Conservation (phyloP, 352 stramenopile species). For the Thraustochytrium striatum region DNA sequence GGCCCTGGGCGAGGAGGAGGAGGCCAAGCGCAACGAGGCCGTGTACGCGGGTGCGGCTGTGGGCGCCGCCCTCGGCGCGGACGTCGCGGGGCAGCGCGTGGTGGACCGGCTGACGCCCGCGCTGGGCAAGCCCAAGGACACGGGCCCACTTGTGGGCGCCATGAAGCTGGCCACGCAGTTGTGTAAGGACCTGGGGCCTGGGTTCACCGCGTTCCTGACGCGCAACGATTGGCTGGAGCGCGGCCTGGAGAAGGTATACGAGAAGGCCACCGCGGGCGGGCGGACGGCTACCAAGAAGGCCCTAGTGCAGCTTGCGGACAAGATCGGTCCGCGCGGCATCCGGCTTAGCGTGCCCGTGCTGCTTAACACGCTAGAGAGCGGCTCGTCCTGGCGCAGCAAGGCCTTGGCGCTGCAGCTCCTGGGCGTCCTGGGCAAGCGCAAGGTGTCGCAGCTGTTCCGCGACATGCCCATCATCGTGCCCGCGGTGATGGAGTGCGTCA, state of each 20-base stretch:
- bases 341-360: conserved; percentile 97
- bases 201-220: conserved; percentile 11
- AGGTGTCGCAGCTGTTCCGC: conserved; percentile 93
- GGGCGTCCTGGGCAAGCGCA: conserved; percentile 91
- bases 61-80: background rate
- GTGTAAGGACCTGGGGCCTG: conserved; percentile 28
- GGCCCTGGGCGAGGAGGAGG: background rate
- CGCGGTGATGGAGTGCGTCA: conserved; percentile 93
- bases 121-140: conserved; percentile 35
- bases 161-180: background rate
- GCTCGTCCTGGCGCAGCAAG: conserved; percentile 90
- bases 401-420: conserved; percentile 95
- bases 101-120: conserved; percentile 4
- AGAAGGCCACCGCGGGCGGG: conserved; percentile 5
- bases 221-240: background rate
- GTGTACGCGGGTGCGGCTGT: background rate
- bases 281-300: conserved; percentile 21
- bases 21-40: background rate
- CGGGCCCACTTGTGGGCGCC: background rate
- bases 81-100: background rate
- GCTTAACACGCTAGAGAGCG: conserved; percentile 87
- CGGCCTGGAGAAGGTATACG: conserved; percentile 6
- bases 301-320: conserved; percentile 40
- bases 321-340: conserved; percentile 65
- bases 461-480: conserved; percentile 98